Evolutionary conservation across 2,329 filamentous ascomycete species (phyloP).

Genomic region (Fusarium brachygibbosum): DNA sequence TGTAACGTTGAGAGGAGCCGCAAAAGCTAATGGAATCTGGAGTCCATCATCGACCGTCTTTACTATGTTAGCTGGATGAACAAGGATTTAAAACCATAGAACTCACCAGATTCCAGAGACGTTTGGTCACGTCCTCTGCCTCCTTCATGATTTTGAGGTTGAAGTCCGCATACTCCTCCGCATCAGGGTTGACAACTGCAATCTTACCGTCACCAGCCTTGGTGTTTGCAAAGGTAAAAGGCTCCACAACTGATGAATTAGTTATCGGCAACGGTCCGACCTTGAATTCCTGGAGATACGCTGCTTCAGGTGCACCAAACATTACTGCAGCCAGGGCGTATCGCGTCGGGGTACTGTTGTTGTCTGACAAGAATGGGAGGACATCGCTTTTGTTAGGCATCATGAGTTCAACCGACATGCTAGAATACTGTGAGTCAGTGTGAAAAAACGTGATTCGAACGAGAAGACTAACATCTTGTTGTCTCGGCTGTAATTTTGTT

Average conservation of each 20-base stretch:
- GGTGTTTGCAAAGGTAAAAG: constrained; percentile 2
- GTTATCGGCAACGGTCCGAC: background rate
- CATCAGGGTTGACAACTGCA: constrained; percentile 1
- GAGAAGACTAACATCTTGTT: background rate
- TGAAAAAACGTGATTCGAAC: fast-evolving
- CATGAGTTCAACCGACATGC: constrained; percentile 7
- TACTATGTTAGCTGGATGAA: fast-evolving
- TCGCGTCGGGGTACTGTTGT: background rate
- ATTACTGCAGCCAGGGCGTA: constrained; percentile 1
- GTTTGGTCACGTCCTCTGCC: constrained; percentile 1
- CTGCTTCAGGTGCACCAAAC: background rate
- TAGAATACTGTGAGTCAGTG: fast-evolving
- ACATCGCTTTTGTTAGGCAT: constrained; percentile 14
- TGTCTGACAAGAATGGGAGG: background rate
- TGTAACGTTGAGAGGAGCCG: background rate
- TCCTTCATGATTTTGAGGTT: constrained; percentile 10
- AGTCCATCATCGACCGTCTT: constrained; percentile 12
- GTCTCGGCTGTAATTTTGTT: background rate
- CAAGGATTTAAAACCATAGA: fast-evolving
- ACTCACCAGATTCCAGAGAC: constrained; percentile 11
- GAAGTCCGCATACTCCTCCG: constrained; percentile 6
- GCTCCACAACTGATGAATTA: background rate
- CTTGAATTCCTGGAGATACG: constrained; percentile 15
- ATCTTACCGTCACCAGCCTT: background rate
- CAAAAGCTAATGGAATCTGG: constrained; percentile 1